Base-by-base conservation (phyloP, 1,284 basidiomycete species). In the Flammula alnicola region DNA sequence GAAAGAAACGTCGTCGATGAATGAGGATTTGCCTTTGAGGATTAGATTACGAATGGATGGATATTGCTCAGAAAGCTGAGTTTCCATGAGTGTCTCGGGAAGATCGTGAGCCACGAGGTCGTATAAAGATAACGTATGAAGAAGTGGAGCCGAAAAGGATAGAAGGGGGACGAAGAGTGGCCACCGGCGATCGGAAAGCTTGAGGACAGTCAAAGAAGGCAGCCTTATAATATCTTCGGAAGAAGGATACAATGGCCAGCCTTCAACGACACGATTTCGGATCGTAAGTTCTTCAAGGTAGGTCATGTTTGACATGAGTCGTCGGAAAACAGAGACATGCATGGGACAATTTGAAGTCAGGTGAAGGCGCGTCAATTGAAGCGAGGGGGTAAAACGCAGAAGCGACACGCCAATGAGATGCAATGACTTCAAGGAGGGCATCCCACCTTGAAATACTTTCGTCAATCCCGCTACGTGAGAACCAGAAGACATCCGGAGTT, bases 61-160 rank as follows among this genome's bases (percentile, higher is more conserved):
- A 33, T 54, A 54, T 38, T 58, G 54, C 23, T 46, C 20, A 19
- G 40, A 35, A 12, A 61, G 35, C 27, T 50, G 44, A 20, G 32
- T 25, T 31, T 55, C 57, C 31, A 33, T 29, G 41, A 44, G 40
- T 6, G 47, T 43, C 22, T 51, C 50, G 19, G 55, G 57, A 49
- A 58, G 54, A 30, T 59, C 58, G 33, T 57, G 58, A 12, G 44
- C 51, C 26, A 57, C 54, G 35, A 59, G 51, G 45, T 59, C 58
- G 47, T 51, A 54, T 16, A 59, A 37, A 27, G 47, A 44, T 14
- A 59, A 44, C 11, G 58, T 54, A 32, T 52, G 53, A 19, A 59
- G 45, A 26, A 43, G 23, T 16, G 58, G 58, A 4, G 58, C 58
- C 9, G 51, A 49, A 27, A 61, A 55, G 12, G 55, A 49, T 38